Evolutionary conservation across 2,329 filamentous ascomycete species (phyloP), one percentile per base, ranked within the genome.

Genomic region (Verticillium zaregamsianum): DNA sequence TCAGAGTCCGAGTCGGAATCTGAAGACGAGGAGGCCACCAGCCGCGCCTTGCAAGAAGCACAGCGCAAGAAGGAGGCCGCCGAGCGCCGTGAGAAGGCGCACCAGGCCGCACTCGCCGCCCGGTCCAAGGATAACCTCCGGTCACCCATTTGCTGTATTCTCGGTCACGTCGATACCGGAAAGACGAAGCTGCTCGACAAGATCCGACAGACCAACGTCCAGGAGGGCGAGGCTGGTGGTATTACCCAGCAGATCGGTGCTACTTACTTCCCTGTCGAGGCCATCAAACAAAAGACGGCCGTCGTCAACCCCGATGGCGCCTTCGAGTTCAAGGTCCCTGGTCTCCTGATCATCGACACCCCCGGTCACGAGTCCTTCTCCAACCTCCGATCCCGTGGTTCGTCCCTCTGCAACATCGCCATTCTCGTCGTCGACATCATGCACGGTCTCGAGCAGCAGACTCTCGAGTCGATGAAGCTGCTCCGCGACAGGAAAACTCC

Each of bases 301-400:
- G 94, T 98, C 17, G 91, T 99, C 73, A 99, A 99, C 82, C 85
- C 86, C 71, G 93, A 99, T 72, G 88, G 89, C 70, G 84, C 84
- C 61, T 97, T 99, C 75, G 91, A 97, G 65, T 96, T 97, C 86
- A 99, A 97, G 81, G 92, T 99, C 25, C 96, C 95, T 55, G 95
- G 95, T 85, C 86, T 99, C 61, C 81, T 99, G 67, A 88, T 99
- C 72, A 99, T 99, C 72, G 95, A 99, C 79, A 99, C 95, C 0
- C 96, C 95, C 71, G 95, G 95, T 81, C 95, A 99, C 93, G 95
- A 99, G 87, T 99, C 95, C 72, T 99, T 99, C 87, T 97, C 94
- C 66, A 99, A 99, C 79, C 80, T 99, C 67, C 91, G 96, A 72
- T 97, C 94, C 68, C 89, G 96, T 80, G 95, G 95, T 79, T 98